phyloP scores from a whole-genome alignment of 2,329 filamentous ascomycete genomes.

The Calonectria fujianensis region DNA sequence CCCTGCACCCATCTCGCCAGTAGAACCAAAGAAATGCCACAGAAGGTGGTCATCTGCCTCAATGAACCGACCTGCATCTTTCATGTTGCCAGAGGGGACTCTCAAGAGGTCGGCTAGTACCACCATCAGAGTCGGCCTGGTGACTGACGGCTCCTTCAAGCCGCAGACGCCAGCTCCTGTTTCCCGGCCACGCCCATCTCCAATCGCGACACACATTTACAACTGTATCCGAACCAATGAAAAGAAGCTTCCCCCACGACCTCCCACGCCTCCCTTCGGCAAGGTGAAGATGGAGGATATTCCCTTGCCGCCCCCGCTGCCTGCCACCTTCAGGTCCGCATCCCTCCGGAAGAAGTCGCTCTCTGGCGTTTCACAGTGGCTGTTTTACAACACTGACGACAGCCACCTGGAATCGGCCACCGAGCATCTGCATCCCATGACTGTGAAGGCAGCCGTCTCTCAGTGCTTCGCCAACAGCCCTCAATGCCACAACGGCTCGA shows the following conservation, averaged over 20 bases:
- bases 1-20: background rate
- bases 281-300: background rate
- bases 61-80: background rate
- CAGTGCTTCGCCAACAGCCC: background rate
- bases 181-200: background rate
- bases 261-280: background rate
- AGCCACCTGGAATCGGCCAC: background rate
- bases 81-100: background rate
- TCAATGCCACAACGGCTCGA: background rate
- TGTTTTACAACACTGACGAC: background rate
- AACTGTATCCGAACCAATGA: background rate
- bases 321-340: background rate
- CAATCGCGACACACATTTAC: background rate
- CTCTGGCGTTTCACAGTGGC: background rate
- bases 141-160: background rate
- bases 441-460: background rate
- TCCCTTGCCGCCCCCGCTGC: background rate
- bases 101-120: background rate
- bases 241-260: background rate
- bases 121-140: background rate
- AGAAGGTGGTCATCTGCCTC: constrained; percentile 7
- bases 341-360: background rate
- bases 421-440: background rate
- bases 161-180: background rate
- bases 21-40: constrained; percentile 12